Percentiles rank a stretch among this genome's conserved stretches.
These are phyloP conservation scores for Diaporthe eres DNA, from an alignment of 2,329 filamentous ascomycete genomes.

Conservation along the genomic window DNA sequence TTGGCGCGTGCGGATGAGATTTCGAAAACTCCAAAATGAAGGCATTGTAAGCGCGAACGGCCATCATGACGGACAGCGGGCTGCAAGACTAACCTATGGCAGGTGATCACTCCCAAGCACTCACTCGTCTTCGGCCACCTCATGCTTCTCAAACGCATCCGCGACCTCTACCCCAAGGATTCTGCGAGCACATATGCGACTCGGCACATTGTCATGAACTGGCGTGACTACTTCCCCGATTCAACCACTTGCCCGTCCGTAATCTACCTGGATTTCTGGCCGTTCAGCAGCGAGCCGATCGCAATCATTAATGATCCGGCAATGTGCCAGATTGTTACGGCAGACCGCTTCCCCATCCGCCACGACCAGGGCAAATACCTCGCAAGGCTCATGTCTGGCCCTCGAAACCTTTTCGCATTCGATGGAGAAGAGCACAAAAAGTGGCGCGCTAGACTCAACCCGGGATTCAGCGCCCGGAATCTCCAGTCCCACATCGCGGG, in stretches of 20 bases:
- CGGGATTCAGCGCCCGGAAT: constrained; percentile 30
- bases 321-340: constrained; percentile 18
- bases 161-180: constrained; percentile 14
- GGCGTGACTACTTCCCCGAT: constrained; percentile 41
- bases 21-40: constrained; percentile 20
- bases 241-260: constrained; percentile 38
- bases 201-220: constrained; percentile 29
- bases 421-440: constrained; percentile 31
- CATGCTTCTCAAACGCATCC: constrained; percentile 13
- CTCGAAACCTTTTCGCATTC: constrained; percentile 29
- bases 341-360: constrained; percentile 32
- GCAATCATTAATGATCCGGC: constrained; percentile 31
- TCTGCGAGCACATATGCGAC: constrained; percentile 26
- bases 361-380: constrained; percentile 31
- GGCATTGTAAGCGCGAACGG: neutral
- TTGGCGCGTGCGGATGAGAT: neutral
- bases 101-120: constrained; percentile 13
- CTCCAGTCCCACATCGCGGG: constrained; percentile 23
- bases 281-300: constrained; percentile 41
- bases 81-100: neutral
- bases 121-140: constrained; percentile 29
- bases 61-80: neutral
- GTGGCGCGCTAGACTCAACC: constrained; percentile 33
- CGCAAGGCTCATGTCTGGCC: neutral
- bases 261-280: constrained; percentile 46